A percentile compares a stretch with the other conserved stretches of the same genome.
Evolutionary conservation across 805 yeast genomes (phyloP).

Genomic region (Priceomyces carsonii): DNA sequence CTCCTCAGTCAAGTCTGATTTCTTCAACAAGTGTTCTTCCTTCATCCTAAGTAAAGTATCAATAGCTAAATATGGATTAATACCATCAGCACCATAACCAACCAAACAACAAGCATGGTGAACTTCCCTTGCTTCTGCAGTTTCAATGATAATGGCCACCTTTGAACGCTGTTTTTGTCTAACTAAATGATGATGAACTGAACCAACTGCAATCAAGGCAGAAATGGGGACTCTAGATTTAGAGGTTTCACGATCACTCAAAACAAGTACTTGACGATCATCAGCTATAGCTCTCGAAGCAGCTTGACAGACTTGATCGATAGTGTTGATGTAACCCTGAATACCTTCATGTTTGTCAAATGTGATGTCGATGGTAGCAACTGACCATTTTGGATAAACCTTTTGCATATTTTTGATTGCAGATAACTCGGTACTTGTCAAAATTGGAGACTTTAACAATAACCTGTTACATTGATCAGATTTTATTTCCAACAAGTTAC

Average conservation of each 20-base stretch:
- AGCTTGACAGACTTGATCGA: slow-evolving; percentile 83
- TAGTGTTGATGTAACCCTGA: slow-evolving; percentile 78
- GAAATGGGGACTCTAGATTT: slow-evolving; percentile 75
- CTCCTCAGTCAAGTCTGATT: slow-evolving; percentile 56
- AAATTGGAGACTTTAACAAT: slow-evolving; percentile 77
- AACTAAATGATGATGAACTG: slow-evolving; percentile 95
- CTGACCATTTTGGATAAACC: slow-evolving; percentile 86
- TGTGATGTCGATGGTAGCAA: slow-evolving; percentile 82
- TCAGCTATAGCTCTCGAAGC: slow-evolving; percentile 84
- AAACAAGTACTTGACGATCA: slow-evolving; percentile 69
- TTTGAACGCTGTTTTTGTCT: slow-evolving; percentile 94
- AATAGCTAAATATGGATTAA: slow-evolving; percentile 90
- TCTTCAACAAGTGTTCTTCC: slow-evolving; percentile 66
- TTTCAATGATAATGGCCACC: slow-evolving; percentile 87
- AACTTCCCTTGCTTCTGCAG: slow-evolving; percentile 97
- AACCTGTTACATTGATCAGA: slow-evolving; percentile 90
- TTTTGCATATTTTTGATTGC: slow-evolving; percentile 72
- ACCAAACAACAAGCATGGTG: slow-evolving; percentile 93
- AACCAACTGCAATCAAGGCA: slow-evolving; percentile 90
- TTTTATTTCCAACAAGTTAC: slow-evolving; percentile 89
- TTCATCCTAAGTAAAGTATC: slow-evolving; percentile 87
- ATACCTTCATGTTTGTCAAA: slow-evolving; percentile 81
- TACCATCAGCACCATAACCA: slow-evolving; percentile 97
- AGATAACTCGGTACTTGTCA: slow-evolving; percentile 68
- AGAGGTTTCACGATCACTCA: slow-evolving; percentile 68